Evolutionary conservation across 2,329 filamentous ascomycete species (phyloP).

Genomic region (Neonectria ditissima): DNA sequence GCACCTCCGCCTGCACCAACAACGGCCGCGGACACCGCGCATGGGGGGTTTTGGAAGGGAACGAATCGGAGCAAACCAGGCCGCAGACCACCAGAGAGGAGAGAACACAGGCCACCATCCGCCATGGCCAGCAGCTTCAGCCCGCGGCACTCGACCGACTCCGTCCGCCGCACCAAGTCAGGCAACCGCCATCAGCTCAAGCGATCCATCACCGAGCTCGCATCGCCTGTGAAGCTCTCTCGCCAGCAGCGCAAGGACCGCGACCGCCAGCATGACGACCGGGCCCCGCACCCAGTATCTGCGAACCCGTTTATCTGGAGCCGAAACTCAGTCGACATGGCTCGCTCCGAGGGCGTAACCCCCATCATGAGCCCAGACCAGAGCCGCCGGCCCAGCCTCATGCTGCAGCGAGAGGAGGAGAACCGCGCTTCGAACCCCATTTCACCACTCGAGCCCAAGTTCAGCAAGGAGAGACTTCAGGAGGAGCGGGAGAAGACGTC

Average conservation of each 20-base stretch:
- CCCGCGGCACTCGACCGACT: conserved; percentile 42
- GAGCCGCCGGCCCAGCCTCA: conserved; percentile 58
- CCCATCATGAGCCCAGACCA: conserved; percentile 57
- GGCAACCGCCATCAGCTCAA: conserved; percentile 63
- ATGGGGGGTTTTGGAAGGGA: conserved; percentile 10
- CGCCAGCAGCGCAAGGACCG: conserved; percentile 49
- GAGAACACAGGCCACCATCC: neutral
- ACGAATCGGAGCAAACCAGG: conserved; percentile 18
- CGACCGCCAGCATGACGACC: conserved; percentile 47
- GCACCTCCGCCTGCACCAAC: conserved; percentile 4
- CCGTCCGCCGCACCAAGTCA: conserved; percentile 41
- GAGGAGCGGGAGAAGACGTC: conserved; percentile 53
- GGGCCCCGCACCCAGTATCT: conserved; percentile 36
- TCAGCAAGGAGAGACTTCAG: conserved; percentile 51
- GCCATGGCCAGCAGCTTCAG: conserved; percentile 40
- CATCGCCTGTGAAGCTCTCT: conserved; percentile 58
- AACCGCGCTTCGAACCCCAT: conserved; percentile 29
- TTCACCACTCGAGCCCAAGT: conserved; percentile 37
- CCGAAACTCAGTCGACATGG: conserved; percentile 59
- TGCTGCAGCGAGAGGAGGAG: conserved; percentile 48
- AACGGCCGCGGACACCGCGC: neutral
- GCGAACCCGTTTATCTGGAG: conserved; percentile 46
- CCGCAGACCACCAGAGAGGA: conserved; percentile 8
- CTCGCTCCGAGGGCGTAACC: conserved; percentile 59
- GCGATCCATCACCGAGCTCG: conserved; percentile 67